Evolutionary conservation across 495 filamentous ascomycete genomes (phyloP).

Genomic region (Neurospora sublineolata): DNA sequence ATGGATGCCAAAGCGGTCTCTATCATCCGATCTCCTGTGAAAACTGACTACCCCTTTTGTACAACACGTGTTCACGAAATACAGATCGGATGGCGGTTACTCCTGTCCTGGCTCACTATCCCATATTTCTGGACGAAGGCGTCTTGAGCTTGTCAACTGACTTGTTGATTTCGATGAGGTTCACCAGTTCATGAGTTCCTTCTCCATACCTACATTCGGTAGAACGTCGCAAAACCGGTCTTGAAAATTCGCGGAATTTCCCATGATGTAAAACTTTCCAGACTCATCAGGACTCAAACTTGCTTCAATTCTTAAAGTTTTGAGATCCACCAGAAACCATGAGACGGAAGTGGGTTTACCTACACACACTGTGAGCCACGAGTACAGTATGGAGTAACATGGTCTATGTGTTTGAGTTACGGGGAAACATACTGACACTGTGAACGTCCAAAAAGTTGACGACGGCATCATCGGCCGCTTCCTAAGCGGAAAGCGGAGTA

Average conservation of each 20-base stretch:
- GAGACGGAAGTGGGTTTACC: background rate
- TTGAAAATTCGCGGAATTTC: background rate
- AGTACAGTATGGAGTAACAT: background rate
- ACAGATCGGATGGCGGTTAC: too few species aligned
- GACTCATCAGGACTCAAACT: background rate
- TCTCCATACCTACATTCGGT: too few species aligned
- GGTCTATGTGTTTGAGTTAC: background rate
- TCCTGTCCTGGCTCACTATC: too few species aligned
- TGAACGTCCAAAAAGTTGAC: background rate
- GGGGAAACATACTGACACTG: background rate
- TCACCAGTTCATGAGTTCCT: too few species aligned
- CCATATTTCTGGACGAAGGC: too few species aligned
- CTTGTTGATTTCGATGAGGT: too few species aligned
- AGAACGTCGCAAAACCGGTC: background rate
- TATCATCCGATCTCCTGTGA: background rate
- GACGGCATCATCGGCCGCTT: background rate
- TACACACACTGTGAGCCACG: background rate
- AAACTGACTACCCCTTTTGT: too few species aligned
- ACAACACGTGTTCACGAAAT: too few species aligned
- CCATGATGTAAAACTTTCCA: background rate
- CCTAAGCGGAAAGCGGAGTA: background rate
- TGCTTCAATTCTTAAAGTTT: background rate
- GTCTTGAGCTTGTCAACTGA: too few species aligned
- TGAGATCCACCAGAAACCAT: background rate
- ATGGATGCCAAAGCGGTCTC: background rate